These are phyloP conservation scores for Aphanomyces euteiches DNA, from an alignment of 352 stramenopile genomes.

Conservation along the genomic window DNA sequence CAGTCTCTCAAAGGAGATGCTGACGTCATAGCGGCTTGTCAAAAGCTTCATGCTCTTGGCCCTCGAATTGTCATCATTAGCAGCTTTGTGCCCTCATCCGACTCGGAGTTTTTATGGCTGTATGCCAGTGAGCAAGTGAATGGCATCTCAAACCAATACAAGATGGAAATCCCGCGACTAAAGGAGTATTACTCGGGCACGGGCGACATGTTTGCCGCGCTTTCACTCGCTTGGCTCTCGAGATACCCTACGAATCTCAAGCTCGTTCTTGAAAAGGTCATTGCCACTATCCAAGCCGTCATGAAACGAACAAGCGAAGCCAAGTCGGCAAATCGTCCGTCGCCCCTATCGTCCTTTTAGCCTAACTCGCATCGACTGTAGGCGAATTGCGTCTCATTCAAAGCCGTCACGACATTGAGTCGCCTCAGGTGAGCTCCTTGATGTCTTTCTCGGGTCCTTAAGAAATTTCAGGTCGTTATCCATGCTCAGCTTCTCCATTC, in stretches of 20 bases:
- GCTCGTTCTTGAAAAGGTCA: slow-evolving; percentile 62
- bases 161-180: slow-evolving; percentile 72
- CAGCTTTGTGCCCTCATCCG: slow-evolving; percentile 45
- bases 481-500: neutral
- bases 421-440: slow-evolving; percentile 9
- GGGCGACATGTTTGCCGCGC: slow-evolving; percentile 73
- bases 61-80: slow-evolving; percentile 78
- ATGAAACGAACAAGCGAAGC: slow-evolving; percentile 41
- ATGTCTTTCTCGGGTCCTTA: neutral
- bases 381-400: slow-evolving; percentile 82
- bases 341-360: neutral
- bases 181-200: slow-evolving; percentile 83
- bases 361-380: slow-evolving; percentile 33
- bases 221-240: slow-evolving; percentile 78
- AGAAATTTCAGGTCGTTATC: slow-evolving; percentile 3
- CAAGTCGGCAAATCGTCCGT: slow-evolving; percentile 29
- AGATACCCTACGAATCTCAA: slow-evolving; percentile 60
- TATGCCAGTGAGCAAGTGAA: slow-evolving; percentile 18
- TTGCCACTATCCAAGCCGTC: slow-evolving; percentile 79
- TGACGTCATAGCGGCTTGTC: slow-evolving; percentile 63
- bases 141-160: slow-evolving; percentile 53
- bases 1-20: slow-evolving; percentile 62
- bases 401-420: slow-evolving; percentile 62
- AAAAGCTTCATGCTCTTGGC: slow-evolving; percentile 65
- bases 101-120: slow-evolving; percentile 17